These are phyloP conservation scores for Coffea eugenioides DNA, from an alignment of 257 asterid genomes.

Conservation along the genomic window DNA sequence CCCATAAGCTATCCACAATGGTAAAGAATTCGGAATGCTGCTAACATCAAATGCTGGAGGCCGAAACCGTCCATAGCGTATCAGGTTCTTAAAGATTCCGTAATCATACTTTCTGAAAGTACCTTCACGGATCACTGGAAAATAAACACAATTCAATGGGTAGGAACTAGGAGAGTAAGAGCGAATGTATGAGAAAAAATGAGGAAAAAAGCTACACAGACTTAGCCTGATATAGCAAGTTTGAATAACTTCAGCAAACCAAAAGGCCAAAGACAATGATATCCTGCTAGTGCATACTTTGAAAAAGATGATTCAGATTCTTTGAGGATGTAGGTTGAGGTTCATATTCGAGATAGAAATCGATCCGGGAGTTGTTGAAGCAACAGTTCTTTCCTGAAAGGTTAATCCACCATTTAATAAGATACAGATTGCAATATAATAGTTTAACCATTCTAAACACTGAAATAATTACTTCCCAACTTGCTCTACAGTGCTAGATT, in stretches of 20 bases:
- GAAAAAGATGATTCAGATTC: conserved; percentile 88
- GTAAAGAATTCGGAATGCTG: conserved; percentile 66
- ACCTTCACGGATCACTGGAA: conserved; percentile 92
- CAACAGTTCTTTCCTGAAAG: conserved; percentile 90
- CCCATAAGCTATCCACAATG: conserved; percentile 94
- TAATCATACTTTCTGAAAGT: conserved; percentile 82
- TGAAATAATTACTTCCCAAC: neutral
- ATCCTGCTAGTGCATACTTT: conserved; percentile 53
- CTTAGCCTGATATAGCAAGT: neutral
- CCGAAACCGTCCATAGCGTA: conserved; percentile 50
- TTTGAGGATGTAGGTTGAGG: conserved; percentile 91
- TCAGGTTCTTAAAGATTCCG: conserved; percentile 67
- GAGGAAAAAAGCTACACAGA: neutral
- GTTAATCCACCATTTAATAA: neutral
- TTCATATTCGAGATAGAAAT: conserved; percentile 78
- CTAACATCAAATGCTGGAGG: conserved; percentile 79
- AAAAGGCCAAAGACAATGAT: neutral
- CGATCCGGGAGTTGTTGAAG: conserved; percentile 80
- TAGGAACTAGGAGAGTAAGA: neutral
- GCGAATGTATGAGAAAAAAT: neutral
- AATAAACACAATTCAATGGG: neutral
- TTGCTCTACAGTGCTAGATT: neutral
- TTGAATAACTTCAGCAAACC: neutral
- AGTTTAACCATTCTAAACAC: neutral
- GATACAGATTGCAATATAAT: neutral